Evolutionary conservation across 495 filamentous ascomycete species (phyloP), one percentile per base, ranked within the genome.

Genomic region (Hypomontagnella submonticulosa): DNA sequence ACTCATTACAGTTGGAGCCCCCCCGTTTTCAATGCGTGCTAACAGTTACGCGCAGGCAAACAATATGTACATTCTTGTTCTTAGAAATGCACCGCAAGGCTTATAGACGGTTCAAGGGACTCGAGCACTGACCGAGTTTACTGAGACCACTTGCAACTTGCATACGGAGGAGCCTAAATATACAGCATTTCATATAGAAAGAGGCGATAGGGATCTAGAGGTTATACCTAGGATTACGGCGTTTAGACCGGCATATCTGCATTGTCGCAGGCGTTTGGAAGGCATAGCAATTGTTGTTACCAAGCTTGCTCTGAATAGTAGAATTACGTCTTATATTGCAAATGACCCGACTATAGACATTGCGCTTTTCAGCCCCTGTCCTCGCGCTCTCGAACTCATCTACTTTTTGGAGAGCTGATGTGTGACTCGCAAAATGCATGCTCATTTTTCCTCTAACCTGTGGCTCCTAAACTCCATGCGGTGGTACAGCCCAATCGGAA

Each of bases 61-160:
- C 95, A 2, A 92, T 98, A 71, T 88, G 90, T 59, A 98, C 96
- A 8, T 97, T 99, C 68, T 72, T 99, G 61, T 97, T 97, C 77
- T 80, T 99, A 71, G 95, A 99, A 75, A 90, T 96, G 67, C 92
- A 94, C 73, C 92, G 92, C 80, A 89, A 89, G 75, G 66, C 85
- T 18, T 92, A 85, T 73, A 78, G 80, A 62, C 76, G 79, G 57
- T 43, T 83, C 56, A 81, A 79, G 64, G 83, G 78, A 15, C 63
- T 83, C n/a, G 81, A 81, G 23, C 2, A 27, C 23, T 30, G 62
- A 74, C n/a, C 69, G 38, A 71, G 53, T 15, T 16, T 15, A n/a
- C 54, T 46, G 56, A 49, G 38, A 47, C 34, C 46, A n/a, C 13
- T 19, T 44, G 32, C 38, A 16, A 20, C 23, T 46, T 37, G 42